Percentiles rank a stretch among this genome's conserved stretches.
Conservation (phyloP, 2,329 filamentous ascomycete genomes). For the Colletotrichum melonis region DNA sequence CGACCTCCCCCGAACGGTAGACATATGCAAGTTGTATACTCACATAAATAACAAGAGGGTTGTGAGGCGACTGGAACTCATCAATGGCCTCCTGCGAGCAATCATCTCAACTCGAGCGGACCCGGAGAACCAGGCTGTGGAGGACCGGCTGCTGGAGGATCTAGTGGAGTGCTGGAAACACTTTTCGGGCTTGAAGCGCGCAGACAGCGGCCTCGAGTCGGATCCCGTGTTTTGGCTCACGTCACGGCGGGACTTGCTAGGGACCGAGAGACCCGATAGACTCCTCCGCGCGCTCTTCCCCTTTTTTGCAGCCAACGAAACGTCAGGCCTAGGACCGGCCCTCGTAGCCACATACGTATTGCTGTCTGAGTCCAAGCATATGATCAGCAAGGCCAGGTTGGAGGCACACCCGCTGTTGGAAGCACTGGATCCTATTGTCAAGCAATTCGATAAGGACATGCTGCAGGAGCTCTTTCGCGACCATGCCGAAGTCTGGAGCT, state of each 20-base stretch:
- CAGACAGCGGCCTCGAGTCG: conserved; percentile 28
- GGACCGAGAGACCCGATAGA: conserved; percentile 25
- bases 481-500: conserved; percentile 22
- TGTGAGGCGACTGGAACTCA: conserved; percentile 17
- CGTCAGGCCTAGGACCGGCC: conserved; percentile 8
- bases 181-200: conserved; percentile 47
- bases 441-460: conserved; percentile 26
- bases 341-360: conserved; percentile 33
- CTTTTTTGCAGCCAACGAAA: neutral
- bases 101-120: conserved; percentile 1
- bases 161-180: conserved; percentile 51
- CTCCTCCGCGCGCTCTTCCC: conserved; percentile 19
- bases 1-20: conserved; percentile 17
- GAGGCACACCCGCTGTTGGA: conserved; percentile 14
- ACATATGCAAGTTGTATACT: conserved; percentile 27
- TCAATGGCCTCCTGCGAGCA: conserved; percentile 12
- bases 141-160: conserved; percentile 39
- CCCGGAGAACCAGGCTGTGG: neutral
- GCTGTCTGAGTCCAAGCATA: conserved; percentile 20
- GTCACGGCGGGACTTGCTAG: conserved; percentile 40
- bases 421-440: conserved; percentile 23
- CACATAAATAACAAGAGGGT: conserved; percentile 7
- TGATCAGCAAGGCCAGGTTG: neutral
- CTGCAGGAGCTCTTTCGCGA: conserved; percentile 23
- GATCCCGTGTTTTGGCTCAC: conserved; percentile 45